Percentiles rank a stretch among this genome's conserved stretches.
These are phyloP conservation scores for Ampelomyces quisqualis DNA, from an alignment of 2,329 filamentous ascomycete species.

Conservation along the genomic window DNA sequence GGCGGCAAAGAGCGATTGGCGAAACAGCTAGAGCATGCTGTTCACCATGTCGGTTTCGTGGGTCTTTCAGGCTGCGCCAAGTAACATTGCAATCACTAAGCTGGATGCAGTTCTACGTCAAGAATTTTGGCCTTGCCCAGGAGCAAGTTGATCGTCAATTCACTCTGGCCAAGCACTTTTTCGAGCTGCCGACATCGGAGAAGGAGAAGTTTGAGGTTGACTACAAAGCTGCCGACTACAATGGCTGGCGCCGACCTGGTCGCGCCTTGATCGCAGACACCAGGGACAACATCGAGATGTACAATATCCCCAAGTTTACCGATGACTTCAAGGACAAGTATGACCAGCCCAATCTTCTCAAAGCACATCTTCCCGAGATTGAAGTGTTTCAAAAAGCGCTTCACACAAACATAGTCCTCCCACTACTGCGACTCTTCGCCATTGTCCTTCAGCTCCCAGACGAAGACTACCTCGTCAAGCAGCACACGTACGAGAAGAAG, in stretches of 20 bases:
- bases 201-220: constrained; percentile 56
- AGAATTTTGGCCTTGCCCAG: constrained; percentile 61
- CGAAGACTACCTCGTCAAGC: constrained; percentile 57
- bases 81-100: neutral
- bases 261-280: constrained; percentile 37
- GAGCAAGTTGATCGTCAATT: constrained; percentile 63
- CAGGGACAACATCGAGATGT: constrained; percentile 61
- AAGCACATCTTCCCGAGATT: constrained; percentile 50
- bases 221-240: constrained; percentile 56
- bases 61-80: constrained; percentile 3
- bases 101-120: constrained; percentile 59
- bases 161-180: constrained; percentile 61
- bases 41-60: constrained; percentile 49
- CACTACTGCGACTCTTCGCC: constrained; percentile 61
- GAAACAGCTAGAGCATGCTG: constrained; percentile 57
- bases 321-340: constrained; percentile 55
- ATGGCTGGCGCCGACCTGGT: constrained; percentile 45
- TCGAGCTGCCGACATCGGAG: constrained; percentile 57
- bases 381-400: constrained; percentile 53
- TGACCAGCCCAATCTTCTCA: constrained; percentile 47
- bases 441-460: constrained; percentile 61
- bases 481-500: constrained; percentile 60
- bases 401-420: constrained; percentile 58
- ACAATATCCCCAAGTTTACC: constrained; percentile 62
- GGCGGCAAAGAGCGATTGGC: constrained; percentile 58